Evolutionary conservation across 164 flowering plant genomes (phyloP), one percentile per base, ranked within the genome.

Genomic region (Euptelea pleiosperma): DNA sequence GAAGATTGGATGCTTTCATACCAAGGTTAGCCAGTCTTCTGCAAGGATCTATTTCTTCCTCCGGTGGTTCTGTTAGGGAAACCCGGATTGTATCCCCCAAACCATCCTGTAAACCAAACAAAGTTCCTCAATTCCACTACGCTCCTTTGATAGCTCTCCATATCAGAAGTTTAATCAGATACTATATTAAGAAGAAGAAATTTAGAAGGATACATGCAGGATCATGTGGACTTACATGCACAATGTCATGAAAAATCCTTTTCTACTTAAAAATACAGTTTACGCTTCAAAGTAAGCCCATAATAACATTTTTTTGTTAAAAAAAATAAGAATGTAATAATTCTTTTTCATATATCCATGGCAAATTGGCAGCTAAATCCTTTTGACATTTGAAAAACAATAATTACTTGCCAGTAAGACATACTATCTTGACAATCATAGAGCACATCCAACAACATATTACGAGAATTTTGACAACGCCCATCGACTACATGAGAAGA

Each of bases 11-110:
- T 63, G 98, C 91, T 72, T 64, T 83, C 77, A 70, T 86, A 28
- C 98, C 98, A 68, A 92, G 90, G 76, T 85, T 82, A 41, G 96
- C 98, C 70, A 92, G 75, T 61, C 86, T 83, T 75, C 79, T 78
- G 70, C 96, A 92, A 37, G 96, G 98, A 67, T 92, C 96, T 61
- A 92, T 92, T 76, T 92, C 98, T 68, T 82, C 82, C 63, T 87
- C 98, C 31, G 98, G 98, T 59, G 93, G 77, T 73, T 92, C 98
- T 18, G 98, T 92, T 43, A 92, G 96, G 46, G 98, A 92, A 47
- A 92, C 96, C 65, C 98, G 79, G 52, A 92, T 87, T 48, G 98
- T 92, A 74, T 92, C 96, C 19, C 98, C 96, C 71, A 92, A 61
- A 65, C 98, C 98, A 76, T 92, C 98, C 98, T 92, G 86, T 61